Evolutionary conservation across 2,329 filamentous ascomycete genomes (phyloP).

Genomic region (Scedosporium apiospermum): DNA sequence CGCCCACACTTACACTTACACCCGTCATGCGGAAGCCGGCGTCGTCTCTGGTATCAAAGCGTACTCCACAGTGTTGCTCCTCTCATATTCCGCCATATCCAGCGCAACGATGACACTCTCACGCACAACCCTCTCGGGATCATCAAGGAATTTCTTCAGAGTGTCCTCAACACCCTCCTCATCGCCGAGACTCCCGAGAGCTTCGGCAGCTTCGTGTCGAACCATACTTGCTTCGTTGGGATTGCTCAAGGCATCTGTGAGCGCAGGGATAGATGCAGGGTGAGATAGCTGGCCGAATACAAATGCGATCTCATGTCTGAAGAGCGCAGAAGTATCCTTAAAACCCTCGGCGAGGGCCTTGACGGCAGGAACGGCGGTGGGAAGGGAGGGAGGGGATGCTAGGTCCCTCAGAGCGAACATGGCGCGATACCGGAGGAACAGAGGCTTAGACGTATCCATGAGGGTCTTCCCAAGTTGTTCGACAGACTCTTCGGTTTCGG

Average conservation of each 20-base stretch:
- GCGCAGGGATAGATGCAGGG: constrained; percentile 88
- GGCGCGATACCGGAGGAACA: constrained; percentile 90
- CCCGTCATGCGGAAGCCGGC: constrained; percentile 3
- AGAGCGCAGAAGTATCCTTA: constrained; percentile 77
- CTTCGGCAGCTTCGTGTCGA: constrained; percentile 92
- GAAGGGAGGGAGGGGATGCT: constrained; percentile 82
- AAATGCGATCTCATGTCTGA: constrained; percentile 96
- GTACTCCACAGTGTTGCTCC: constrained; percentile 80
- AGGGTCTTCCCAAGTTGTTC: constrained; percentile 66
- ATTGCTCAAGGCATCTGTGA: constrained; percentile 70
- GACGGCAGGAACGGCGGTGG: constrained; percentile 81
- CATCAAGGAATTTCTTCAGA: constrained; percentile 73
- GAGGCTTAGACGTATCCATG: constrained; percentile 66
- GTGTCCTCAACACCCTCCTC: constrained; percentile 87
- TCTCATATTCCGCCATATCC: constrained; percentile 97
- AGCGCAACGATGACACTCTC: constrained; percentile 93
- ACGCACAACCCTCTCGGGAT: constrained; percentile 85
- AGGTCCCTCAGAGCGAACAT: constrained; percentile 98
- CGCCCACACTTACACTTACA: not conserved
- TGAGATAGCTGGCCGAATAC: constrained; percentile 95
- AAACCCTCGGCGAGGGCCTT: constrained; percentile 79
- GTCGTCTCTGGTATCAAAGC: constrained; percentile 67
- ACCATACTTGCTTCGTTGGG: constrained; percentile 88
- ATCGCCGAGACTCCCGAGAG: constrained; percentile 84
- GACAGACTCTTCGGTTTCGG: constrained; percentile 60